These are phyloP conservation scores for Phytophthora citricola DNA, from an alignment of 352 stramenopile genomes.

Conservation along the genomic window DNA sequence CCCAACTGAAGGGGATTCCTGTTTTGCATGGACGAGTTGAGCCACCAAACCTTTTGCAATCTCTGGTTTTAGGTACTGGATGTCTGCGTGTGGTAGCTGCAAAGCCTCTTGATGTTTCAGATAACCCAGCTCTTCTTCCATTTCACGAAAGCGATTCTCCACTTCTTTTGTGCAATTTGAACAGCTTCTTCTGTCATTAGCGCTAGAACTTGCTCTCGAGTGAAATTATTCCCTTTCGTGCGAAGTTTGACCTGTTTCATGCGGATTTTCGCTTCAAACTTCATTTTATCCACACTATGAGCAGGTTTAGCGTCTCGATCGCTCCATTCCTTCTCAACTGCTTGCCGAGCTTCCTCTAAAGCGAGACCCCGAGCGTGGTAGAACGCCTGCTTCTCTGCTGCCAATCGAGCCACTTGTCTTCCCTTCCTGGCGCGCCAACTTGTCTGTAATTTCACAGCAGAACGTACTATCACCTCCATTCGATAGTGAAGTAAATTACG, in stretches of 20 bases:
- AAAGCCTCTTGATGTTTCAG: slow-evolving; percentile 53
- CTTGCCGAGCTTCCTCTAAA: slow-evolving; percentile 60
- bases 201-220: slow-evolving; percentile 79
- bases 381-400: slow-evolving; percentile 90
- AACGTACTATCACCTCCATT: slow-evolving; percentile 67
- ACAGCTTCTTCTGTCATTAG: slow-evolving; percentile 89
- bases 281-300: slow-evolving; percentile 91
- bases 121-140: slow-evolving; percentile 88
- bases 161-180: slow-evolving; percentile 77
- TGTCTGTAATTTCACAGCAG: slow-evolving; percentile 87
- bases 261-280: slow-evolving; percentile 93
- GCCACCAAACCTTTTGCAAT: slow-evolving; percentile 71
- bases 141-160: slow-evolving; percentile 85
- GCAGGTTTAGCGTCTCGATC: slow-evolving; percentile 74
- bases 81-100: slow-evolving; percentile 49
- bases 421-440: slow-evolving; percentile 80
- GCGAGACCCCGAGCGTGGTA: slow-evolving; percentile 87
- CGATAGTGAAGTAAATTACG: slow-evolving; percentile 86
- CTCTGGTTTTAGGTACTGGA: slow-evolving; percentile 64
- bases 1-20: slow-evolving; percentile 51
- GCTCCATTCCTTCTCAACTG: slow-evolving; percentile 77
- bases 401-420: slow-evolving; percentile 66
- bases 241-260: slow-evolving; percentile 93
- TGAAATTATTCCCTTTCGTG: slow-evolving; percentile 83
- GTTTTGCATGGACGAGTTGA: slow-evolving; percentile 66